Evolutionary conservation across 1,284 basidiomycete species (phyloP), one percentile per base, ranked within the genome.

Genomic region (Vanrija sp.): DNA sequence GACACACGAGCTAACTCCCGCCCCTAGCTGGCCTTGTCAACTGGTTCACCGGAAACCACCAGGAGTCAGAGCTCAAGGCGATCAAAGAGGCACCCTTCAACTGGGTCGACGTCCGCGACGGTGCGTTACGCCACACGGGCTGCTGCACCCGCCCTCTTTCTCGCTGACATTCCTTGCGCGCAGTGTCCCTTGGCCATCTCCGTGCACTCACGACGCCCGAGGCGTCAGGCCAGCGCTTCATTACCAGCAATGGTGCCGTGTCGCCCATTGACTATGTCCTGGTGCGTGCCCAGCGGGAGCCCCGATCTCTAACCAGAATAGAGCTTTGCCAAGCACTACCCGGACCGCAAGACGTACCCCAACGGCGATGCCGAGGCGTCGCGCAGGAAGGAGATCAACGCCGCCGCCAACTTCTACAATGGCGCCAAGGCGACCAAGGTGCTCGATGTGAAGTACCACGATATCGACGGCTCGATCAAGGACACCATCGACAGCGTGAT

Each of bases 161-260:
- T 1, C 39, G 39, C 39, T 18, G 39, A 42, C 39, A n/a, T 42
- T 21, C 39, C 39, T 34, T 34, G 29, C 10, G 19, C 15, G 25
- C 59, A 73, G 75, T 87, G 19, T 85, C 83, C 0, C 72, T 79
- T 6, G 83, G 82, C 0, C 85, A 88, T 61, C 74, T 81, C 4
- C 74, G 79, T 8, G 83, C 85, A 0, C 74, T 86, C 1, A 76
- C 80, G 38, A 79, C 78, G 38, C 72, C 78, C 5, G 80, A 80
- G n/a, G 86, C 86, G 0, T 81, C 80, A 6, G 83, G 82, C 0
- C 74, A 88, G 60, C 79, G 88, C 1, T 83, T 85, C 66, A 80
- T 86, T 62, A 60, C 80, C 45, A 71, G 69, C 34, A 72, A 65
- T 5, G 82, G 78, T 45, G 60, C 71, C 12, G 64, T 65, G 46